Conservation (phyloP, 2,329 filamentous ascomycete species). For the Fusarium oxysporum region DNA sequence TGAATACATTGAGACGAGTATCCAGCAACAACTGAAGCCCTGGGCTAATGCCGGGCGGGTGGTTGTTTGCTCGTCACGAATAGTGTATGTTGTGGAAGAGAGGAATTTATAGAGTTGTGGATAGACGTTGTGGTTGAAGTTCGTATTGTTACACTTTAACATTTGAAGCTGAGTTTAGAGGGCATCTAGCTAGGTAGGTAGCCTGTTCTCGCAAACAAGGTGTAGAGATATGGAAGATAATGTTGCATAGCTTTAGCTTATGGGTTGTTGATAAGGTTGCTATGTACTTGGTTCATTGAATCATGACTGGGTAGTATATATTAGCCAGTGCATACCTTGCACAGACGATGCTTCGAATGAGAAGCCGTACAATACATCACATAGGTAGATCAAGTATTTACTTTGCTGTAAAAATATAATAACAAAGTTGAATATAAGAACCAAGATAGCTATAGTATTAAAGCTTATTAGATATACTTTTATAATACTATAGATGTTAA, state of each 20-base stretch:
- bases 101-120: neutral
- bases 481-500: neutral
- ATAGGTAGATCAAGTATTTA: neutral
- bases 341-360: too few relatives aligned
- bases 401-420: neutral
- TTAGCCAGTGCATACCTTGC: rapidly evolving
- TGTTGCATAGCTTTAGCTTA: neutral
- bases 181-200: neutral
- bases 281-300: neutral
- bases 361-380: too few relatives aligned
- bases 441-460: neutral
- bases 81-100: neutral
- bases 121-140: neutral
- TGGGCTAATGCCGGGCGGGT: neutral
- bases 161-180: neutral
- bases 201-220: neutral
- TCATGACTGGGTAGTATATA: neutral
- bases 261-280: neutral
- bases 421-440: neutral
- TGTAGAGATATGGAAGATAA: neutral
- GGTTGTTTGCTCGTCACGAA: neutral
- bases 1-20: neutral
- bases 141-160: neutral
- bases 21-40: neutral
- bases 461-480: neutral